phyloP scores from a whole-genome alignment of 805 yeast species.

The Ogataea wickerhamii region DNA sequence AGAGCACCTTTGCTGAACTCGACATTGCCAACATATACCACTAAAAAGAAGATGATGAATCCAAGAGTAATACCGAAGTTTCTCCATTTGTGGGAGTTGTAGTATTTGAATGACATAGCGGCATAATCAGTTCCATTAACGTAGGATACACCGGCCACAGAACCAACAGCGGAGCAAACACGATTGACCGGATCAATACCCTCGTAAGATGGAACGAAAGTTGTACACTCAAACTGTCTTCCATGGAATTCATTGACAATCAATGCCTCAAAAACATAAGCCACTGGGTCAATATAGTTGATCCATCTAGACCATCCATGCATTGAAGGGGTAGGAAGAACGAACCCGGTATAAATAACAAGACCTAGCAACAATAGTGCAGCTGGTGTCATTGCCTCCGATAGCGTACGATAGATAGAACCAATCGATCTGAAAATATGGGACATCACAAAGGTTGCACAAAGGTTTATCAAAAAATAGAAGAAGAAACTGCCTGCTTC shows the following conservation, averaged over 20 bases:
- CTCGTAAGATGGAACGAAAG: constrained; percentile 43
- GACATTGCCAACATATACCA: constrained; percentile 48
- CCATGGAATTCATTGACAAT: constrained; percentile 56
- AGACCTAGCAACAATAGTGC: constrained; percentile 45
- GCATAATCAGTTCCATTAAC: constrained; percentile 64
- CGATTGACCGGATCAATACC: constrained; percentile 16
- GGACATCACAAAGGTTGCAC: constrained; percentile 48
- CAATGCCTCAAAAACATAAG: constrained; percentile 54
- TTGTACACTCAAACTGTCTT: constrained; percentile 42
- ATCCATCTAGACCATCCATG: constrained; percentile 64
- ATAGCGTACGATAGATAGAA: constrained; percentile 41
- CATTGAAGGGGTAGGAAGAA: constrained; percentile 50
- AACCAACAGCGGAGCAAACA: constrained; percentile 46
- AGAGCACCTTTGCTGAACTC: constrained; percentile 59
- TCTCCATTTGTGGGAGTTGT: constrained; percentile 67
- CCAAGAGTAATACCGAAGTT: constrained; percentile 67
- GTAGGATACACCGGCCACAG: constrained; percentile 46
- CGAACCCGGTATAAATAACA: constrained; percentile 53
- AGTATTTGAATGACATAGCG: constrained; percentile 45
- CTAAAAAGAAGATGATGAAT: constrained; percentile 51
- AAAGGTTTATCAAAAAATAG: constrained; percentile 40
- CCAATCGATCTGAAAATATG: constrained; percentile 51
- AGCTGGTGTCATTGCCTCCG: constrained; percentile 57
- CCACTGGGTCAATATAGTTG: constrained; percentile 53
- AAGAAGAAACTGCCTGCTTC: constrained; percentile 51